Evolutionary conservation across 345 rosid genomes (phyloP), one percentile per base, ranked within the genome.

Genomic region (Eucalyptus marginata): DNA sequence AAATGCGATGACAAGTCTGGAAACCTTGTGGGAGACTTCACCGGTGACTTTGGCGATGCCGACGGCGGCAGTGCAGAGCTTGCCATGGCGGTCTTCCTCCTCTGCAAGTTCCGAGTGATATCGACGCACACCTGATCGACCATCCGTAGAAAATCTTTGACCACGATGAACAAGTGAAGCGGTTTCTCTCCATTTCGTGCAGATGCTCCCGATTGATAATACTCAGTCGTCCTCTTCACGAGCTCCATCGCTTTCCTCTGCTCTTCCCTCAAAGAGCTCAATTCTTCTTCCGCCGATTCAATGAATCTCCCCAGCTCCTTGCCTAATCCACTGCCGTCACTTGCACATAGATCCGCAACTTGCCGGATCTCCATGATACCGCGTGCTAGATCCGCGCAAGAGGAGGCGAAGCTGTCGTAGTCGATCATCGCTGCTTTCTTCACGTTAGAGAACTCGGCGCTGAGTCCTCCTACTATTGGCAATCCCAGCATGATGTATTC

Each of bases 371-470:
- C 98, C 43, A 88, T 90, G 25, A 92, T 90, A 25, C 96, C 94
- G 20, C 85, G 90, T n/a, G 89, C 59, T 49, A 97, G 93, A 90
- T 91, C 89, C 1, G 94, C 90, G 88, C 93, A 93, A 64, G 95
- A 95, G 10, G 92, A 90, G 40, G 92, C 86, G 17, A 95, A 89
- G 3, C 91, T 54, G 7, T 93, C 93, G 64, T 92, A 94, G 87
- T 96, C 98, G 29, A 95, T 76, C 18, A 86, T 25, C 1, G 99
- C 99, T n/a, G 99, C 98, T 92, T 95, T 97, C 94, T 94, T 96
- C 33, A 94, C 98, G 44, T 93, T 95, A 49, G 93, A 89, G 92
- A 98, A 95, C 90, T 97, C 97, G 8, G 95, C 89, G 88, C 97
- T 94, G 14, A 98, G 90, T 86, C 98, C 98, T 83, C 97, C 97